Percentiles rank a stretch among this genome's conserved stretches.
These are phyloP conservation scores for Cairneyella variabilis DNA, from an alignment of 495 filamentous ascomycete species.

Conservation along the genomic window DNA sequence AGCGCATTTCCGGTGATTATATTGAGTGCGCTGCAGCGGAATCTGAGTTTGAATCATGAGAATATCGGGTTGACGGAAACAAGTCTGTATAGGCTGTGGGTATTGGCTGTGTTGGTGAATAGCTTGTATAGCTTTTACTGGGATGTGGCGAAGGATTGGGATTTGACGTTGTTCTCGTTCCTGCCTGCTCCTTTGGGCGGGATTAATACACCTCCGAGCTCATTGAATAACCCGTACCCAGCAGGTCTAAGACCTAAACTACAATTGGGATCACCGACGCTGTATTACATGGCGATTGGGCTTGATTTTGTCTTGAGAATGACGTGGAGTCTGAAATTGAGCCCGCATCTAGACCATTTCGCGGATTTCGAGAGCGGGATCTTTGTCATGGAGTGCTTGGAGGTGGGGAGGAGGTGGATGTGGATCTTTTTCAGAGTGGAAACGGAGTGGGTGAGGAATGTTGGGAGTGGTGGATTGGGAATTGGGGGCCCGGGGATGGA, in stretches of 20 bases:
- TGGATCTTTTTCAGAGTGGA: conserved; percentile 97
- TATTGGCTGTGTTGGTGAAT: conserved; percentile 66
- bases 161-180: conserved; percentile 69
- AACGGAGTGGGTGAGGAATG: conserved; percentile 64
- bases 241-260: conserved; percentile 73
- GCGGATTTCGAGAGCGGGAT: conserved; percentile 79
- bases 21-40: conserved; percentile 68
- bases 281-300: conserved; percentile 80
- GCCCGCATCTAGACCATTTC: conserved; percentile 72
- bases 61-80: conserved; percentile 39
- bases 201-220: conserved; percentile 28
- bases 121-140: conserved; percentile 94
- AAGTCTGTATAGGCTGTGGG: conserved; percentile 48
- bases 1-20: conserved; percentile 90
- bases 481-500: conserved; percentile 11
- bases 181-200: conserved; percentile 41
- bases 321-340: conserved; percentile 85
- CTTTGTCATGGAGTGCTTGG: conserved; percentile 81
- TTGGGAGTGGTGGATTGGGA: background rate
- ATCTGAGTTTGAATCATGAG: conserved; percentile 39
- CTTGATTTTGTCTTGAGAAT: conserved; percentile 79
- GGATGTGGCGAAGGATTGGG: conserved; percentile 97
- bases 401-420: conserved; percentile 85
- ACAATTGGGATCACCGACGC: conserved; percentile 60
- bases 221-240: conserved; percentile 33